Conservation (phyloP, 2,329 filamentous ascomycete genomes). For the Metarhizium rileyi region DNA sequence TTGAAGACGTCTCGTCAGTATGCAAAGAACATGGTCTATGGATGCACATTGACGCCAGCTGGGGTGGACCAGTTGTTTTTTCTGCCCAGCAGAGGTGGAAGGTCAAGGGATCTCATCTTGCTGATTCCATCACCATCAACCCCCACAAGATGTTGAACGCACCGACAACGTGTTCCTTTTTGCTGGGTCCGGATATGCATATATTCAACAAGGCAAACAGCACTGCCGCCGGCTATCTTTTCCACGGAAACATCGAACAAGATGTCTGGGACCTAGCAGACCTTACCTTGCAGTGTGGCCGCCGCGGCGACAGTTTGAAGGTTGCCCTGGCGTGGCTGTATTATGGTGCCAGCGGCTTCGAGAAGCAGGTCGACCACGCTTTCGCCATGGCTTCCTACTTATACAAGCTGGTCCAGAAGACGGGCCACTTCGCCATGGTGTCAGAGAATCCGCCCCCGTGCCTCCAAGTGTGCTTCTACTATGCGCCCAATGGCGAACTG, state of each 20-base stretch:
- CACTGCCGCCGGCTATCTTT: conserved; percentile 76
- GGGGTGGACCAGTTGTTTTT: conserved; percentile 82
- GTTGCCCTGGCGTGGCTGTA: conserved; percentile 84
- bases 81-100: conserved; percentile 52
- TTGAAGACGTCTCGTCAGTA: conserved; percentile 57
- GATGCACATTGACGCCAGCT: conserved; percentile 88
- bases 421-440: conserved; percentile 58
- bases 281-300: conserved; percentile 85
- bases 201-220: conserved; percentile 79
- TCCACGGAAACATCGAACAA: conserved; percentile 47
- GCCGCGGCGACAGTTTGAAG: conserved; percentile 77
- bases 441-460: conserved; percentile 73
- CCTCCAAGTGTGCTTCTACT: conserved; percentile 93
- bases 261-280: conserved; percentile 87
- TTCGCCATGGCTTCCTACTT: conserved; percentile 64
- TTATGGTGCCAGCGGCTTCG: conserved; percentile 70
- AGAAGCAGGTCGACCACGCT: conserved; percentile 57
- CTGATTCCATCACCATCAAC: conserved; percentile 78
- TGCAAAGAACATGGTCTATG: conserved; percentile 68
- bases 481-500: conserved; percentile 47
- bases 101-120: conserved; percentile 60
- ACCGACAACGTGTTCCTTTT: conserved; percentile 82
- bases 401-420: conserved; percentile 44
- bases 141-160: conserved; percentile 97
- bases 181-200: conserved; percentile 66